Evolutionary conservation across 345 rosid species (phyloP), one percentile per base, ranked within the genome.

Genomic region (Hibiscus syriacus): DNA sequence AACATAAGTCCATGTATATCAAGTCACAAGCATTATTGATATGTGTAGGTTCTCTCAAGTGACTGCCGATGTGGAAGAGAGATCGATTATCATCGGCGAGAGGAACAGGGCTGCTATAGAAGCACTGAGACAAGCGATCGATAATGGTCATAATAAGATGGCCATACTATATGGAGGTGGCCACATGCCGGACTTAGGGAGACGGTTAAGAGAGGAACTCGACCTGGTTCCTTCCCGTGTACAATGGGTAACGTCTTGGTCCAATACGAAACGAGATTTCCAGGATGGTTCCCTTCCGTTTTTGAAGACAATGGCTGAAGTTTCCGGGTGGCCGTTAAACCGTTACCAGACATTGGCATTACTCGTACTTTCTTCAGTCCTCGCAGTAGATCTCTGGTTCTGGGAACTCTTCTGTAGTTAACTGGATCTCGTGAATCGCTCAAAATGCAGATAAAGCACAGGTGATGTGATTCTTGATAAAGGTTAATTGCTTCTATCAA

Each of bases 111-210:
- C 83, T 27, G 97, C 95, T 14, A 69, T 77, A 0, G 90, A 83
- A 69, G 96, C 86, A 32, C 84, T 91, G 6, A 77, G 67, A 72
- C 82, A 79, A 77, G 87, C 92, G 14, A 78, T 91, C 0, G 81
- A 89, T 1, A 86, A 80, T 8, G 97, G 99, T 29, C 84, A 85
- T 77, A 86, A 83, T 4, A 82, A 71, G 77, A 84, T 90, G 14
- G 99, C 92, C 1, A 77, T 94, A 64, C 82, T 94, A 2, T 94
- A 89, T 1, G 97, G 99, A 0, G 95, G 96, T n/a, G 96, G 97
- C 59, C 99, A 94, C 89, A 90, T 94, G 96, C 97, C 96, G 1
- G 99, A 94, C 80, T 45, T 94, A 65, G 96, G 92, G 57, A 86
- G 96, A 79, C 81, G 90, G 20, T 70, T 90, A 38, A 65, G 84